Conservation (phyloP, 441 rosid species). For the Arabidopsis lyrata region DNA sequence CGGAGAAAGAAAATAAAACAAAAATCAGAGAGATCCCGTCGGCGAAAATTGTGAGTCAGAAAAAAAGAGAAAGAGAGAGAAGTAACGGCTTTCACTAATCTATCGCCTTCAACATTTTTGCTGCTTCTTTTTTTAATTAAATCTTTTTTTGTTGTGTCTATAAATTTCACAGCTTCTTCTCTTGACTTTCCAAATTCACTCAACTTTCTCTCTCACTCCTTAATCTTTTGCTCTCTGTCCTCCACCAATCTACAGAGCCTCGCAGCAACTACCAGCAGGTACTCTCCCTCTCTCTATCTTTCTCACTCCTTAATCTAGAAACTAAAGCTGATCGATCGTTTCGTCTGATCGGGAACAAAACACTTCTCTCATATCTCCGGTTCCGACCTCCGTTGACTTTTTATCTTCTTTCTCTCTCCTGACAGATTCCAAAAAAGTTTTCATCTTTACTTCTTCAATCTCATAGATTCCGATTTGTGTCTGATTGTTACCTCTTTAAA, state of each 20-base stretch:
- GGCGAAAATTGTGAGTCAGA: neutral
- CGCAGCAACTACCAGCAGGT: conserved; percentile 26
- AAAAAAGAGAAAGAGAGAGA: neutral
- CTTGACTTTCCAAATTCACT: conserved; percentile 32
- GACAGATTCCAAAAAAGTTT: conserved; percentile 26
- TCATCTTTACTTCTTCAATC: conserved; percentile 17
- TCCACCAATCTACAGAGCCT: conserved; percentile 27
- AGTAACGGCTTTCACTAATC: conserved; percentile 27
- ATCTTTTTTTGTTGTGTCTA: neutral
- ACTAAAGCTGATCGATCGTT: neutral
- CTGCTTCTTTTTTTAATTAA: neutral
- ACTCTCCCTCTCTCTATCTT: conserved; percentile 18
- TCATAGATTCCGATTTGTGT: conserved; percentile 15
- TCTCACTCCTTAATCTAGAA: conserved; percentile 13
- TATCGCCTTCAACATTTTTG: neutral
- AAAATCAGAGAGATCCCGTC: neutral
- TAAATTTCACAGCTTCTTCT: conserved; percentile 24
- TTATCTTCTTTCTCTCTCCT: conserved; percentile 3
- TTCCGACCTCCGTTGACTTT: conserved; percentile 41
- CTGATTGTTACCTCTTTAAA: conserved; percentile 3
- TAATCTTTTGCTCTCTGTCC: conserved; percentile 9
- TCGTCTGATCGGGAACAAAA: conserved; percentile 13
- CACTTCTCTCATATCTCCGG: conserved; percentile 21
- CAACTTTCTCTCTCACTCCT: neutral
- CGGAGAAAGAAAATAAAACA: conserved; percentile 3